A percentile compares a stretch with the other conserved stretches of the same genome.
These are phyloP conservation scores for Rhododendron ovatum DNA, from an alignment of 148 eudicot species.

Conservation along the genomic window DNA sequence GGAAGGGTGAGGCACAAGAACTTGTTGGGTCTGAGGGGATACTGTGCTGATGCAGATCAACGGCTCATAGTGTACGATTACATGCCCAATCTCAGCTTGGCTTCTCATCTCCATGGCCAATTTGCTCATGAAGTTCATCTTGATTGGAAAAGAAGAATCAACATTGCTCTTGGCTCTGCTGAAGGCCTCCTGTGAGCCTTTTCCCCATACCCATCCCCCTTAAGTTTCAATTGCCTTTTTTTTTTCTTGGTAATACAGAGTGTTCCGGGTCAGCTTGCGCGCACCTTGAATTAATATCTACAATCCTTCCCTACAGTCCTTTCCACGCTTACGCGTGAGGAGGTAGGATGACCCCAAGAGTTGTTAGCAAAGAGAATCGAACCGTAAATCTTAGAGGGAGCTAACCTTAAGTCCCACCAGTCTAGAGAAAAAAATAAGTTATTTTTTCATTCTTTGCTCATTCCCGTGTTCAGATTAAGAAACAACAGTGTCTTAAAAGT, in stretches of 20 bases:
- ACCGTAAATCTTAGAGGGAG: not conserved
- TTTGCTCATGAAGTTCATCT: slow-evolving; percentile 32
- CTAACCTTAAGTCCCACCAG: not conserved
- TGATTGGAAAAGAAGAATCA: slow-evolving; percentile 50
- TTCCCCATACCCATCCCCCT: not conserved
- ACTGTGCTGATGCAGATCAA: slow-evolving; percentile 40
- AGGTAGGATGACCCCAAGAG: too few relatives aligned
- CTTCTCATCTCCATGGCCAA: slow-evolving; percentile 56
- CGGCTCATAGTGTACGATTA: slow-evolving; percentile 54
- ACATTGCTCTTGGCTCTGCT: slow-evolving; percentile 38
- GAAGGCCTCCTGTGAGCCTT: slow-evolving; percentile 43
- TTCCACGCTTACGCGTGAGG: too few relatives aligned
- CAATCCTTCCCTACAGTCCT: too few relatives aligned
- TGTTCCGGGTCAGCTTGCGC: fast-evolving
- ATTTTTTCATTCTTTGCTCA: not conserved
- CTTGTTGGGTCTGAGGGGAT: slow-evolving; percentile 42
- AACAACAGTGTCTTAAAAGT: not conserved
- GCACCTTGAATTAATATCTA: too few relatives aligned
- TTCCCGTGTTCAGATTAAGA: too few relatives aligned
- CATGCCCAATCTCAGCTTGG: slow-evolving; percentile 56
- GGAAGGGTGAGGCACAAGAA: slow-evolving; percentile 54
- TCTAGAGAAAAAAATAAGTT: not conserved
- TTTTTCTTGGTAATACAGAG: too few relatives aligned
- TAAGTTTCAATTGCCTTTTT: not conserved
- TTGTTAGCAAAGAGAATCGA: too few relatives aligned